Evolutionary conservation across 2,329 filamentous ascomycete genomes (phyloP).

Genomic region (Penicillium sp.): DNA sequence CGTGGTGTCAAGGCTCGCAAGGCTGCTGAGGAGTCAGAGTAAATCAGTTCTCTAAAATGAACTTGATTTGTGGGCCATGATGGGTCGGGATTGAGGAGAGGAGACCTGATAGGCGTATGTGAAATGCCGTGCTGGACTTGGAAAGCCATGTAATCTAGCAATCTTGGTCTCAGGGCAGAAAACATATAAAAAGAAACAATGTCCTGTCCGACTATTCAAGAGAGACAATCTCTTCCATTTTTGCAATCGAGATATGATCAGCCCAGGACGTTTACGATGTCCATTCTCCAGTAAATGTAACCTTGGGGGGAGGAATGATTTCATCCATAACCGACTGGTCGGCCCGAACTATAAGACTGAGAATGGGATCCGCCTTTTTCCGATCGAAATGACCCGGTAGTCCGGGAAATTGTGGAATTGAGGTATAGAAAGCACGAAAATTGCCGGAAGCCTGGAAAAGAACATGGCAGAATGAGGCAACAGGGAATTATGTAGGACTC

Average conservation of each 20-base stretch:
- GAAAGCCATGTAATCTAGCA: constrained; percentile 34
- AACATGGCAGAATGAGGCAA: neutral
- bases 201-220: constrained; percentile 1
- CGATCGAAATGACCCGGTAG: constrained; percentile 24
- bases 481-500: neutral
- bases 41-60: constrained; percentile 21
- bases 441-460: constrained; percentile 15
- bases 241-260: constrained; percentile 18
- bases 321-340: constrained; percentile 22
- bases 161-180: constrained; percentile 17
- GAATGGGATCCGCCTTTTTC: constrained; percentile 34
- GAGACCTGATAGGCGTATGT: constrained; percentile 9
- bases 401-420: constrained; percentile 14
- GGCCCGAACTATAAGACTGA: constrained; percentile 23
- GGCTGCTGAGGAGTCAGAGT: constrained; percentile 49
- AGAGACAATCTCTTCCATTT: neutral
- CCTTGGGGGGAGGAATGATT: neutral
- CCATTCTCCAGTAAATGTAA: too few relatives aligned
- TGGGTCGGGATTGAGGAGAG: constrained; percentile 1
- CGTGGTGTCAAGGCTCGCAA: constrained; percentile 75
- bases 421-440: constrained; percentile 21
- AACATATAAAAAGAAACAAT: constrained; percentile 6
- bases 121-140: constrained; percentile 27
- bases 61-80: constrained; percentile 4
- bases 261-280: constrained; percentile 2